These are phyloP conservation scores for Mucuna pruriens DNA, from an alignment of 306 rosid species.

Conservation along the genomic window DNA sequence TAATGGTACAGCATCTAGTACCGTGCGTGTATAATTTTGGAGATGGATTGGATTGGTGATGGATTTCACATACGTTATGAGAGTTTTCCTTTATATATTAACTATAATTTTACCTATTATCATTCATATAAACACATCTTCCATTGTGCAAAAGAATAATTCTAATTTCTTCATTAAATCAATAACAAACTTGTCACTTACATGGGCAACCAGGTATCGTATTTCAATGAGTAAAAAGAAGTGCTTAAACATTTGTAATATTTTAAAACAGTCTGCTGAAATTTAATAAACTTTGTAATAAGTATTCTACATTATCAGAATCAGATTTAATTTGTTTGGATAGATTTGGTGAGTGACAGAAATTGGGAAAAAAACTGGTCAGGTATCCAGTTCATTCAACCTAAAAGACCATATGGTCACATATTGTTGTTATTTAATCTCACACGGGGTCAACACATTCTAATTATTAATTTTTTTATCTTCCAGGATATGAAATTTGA, in stretches of 20 bases:
- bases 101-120: neutral
- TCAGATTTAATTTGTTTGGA: slow-evolving; percentile 5
- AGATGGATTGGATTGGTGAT: slow-evolving; percentile 25
- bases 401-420: neutral
- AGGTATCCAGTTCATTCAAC: neutral
- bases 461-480: neutral
- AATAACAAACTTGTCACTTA: slow-evolving; percentile 6
- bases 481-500: neutral
- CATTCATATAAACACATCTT: neutral
- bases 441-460: neutral
- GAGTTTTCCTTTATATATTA: neutral
- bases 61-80: neutral
- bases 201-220: neutral
- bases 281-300: neutral
- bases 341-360: neutral
- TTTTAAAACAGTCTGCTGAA: slow-evolving; percentile 5
- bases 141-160: neutral
- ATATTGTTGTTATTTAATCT: neutral
- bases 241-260: neutral
- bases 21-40: neutral
- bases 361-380: neutral
- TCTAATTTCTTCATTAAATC: slow-evolving; percentile 9
- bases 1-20: slow-evolving; percentile 17
- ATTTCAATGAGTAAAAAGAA: neutral
- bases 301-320: slow-evolving; percentile 7